Percentiles rank a stretch among this genome's conserved stretches.
These are phyloP conservation scores for Crithidia mellificae DNA, from an alignment of 208 protist species.

Conservation along the genomic window DNA sequence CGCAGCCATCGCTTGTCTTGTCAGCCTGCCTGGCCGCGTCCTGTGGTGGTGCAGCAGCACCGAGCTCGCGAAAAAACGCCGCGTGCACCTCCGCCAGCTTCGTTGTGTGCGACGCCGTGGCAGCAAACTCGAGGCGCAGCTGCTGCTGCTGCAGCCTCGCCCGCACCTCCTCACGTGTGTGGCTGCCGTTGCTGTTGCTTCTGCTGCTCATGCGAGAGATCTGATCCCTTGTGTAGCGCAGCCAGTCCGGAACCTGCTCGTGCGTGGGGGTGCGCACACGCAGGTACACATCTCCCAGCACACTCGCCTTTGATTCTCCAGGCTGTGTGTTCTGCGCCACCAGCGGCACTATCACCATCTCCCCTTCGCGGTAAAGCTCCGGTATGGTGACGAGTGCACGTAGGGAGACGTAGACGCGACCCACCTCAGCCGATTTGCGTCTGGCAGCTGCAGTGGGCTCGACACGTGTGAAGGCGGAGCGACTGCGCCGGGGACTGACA, in stretches of 20 bases:
- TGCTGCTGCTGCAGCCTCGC: not conserved
- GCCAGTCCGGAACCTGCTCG: conserved; percentile 37
- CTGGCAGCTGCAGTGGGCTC: too few relatives aligned
- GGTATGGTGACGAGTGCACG: conserved; percentile 19
- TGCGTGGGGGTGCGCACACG: conserved; percentile 32
- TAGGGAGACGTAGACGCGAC: conserved; percentile 10
- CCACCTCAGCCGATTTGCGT: not conserved
- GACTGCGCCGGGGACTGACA: not conserved
- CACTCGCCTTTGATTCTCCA: not conserved
- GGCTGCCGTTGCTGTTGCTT: not conserved
- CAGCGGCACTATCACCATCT: conserved; percentile 44
- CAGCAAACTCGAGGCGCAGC: not conserved
- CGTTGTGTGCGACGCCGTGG: too few relatives aligned
- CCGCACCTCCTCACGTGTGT: conserved; percentile 1
- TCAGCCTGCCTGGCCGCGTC: too few relatives aligned
- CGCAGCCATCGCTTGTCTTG: not conserved
- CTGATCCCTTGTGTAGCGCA: conserved; percentile 16
- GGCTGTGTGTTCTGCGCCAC: conserved; percentile 8
- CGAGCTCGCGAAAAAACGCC: conserved; percentile 1
- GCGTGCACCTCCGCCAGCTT: conserved; percentile 6
- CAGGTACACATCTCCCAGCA: conserved; percentile 36
- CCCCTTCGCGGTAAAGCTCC: conserved; percentile 33
- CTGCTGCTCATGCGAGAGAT: not conserved
- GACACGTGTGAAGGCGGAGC: not conserved
- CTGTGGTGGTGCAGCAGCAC: too few relatives aligned